These are phyloP conservation scores for Daldinia decipiens DNA, from an alignment of 495 filamentous ascomycete species.

Conservation along the genomic window DNA sequence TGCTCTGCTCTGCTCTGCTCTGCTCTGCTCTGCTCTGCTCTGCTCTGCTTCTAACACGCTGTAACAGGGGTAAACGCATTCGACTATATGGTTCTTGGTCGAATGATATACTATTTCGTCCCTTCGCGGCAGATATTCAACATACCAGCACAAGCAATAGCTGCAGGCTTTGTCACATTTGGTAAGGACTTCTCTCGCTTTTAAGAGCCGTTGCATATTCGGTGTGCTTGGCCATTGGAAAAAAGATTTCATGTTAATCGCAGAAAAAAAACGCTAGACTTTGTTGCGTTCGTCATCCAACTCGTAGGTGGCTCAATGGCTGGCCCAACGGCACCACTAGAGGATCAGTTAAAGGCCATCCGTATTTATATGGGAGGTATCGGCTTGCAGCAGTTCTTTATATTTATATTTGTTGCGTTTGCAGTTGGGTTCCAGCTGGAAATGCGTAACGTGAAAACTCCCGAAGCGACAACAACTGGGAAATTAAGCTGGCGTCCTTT, in stretches of 20 bases:
- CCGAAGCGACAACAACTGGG: constrained; percentile 34
- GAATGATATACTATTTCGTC: constrained; percentile 69
- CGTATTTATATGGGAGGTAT: constrained; percentile 66
- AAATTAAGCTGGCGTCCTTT: constrained; percentile 50
- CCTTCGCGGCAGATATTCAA: constrained; percentile 56
- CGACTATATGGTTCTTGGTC: constrained; percentile 72
- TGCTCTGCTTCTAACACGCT: neutral
- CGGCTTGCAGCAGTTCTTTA: constrained; percentile 61
- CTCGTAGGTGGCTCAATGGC: constrained; percentile 58
- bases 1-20: too few relatives aligned
- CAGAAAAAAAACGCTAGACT: constrained; percentile 44
- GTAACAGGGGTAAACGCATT: constrained; percentile 68
- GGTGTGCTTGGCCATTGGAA: neutral
- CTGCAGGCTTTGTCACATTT: constrained; percentile 67
- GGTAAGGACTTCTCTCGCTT: constrained; percentile 37
- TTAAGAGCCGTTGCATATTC: neutral
- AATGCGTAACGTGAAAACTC: constrained; percentile 16
- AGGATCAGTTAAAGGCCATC: constrained; percentile 49
- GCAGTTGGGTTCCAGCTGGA: constrained; percentile 56
- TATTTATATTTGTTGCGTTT: constrained; percentile 56
- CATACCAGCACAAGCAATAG: constrained; percentile 62
- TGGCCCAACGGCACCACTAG: constrained; percentile 29
- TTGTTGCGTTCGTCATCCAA: constrained; percentile 70
- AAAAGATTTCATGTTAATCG: neutral
- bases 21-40: too few relatives aligned